These are phyloP conservation scores for Candida jianshihensis DNA, from an alignment of 805 yeast genomes.

Conservation along the genomic window DNA sequence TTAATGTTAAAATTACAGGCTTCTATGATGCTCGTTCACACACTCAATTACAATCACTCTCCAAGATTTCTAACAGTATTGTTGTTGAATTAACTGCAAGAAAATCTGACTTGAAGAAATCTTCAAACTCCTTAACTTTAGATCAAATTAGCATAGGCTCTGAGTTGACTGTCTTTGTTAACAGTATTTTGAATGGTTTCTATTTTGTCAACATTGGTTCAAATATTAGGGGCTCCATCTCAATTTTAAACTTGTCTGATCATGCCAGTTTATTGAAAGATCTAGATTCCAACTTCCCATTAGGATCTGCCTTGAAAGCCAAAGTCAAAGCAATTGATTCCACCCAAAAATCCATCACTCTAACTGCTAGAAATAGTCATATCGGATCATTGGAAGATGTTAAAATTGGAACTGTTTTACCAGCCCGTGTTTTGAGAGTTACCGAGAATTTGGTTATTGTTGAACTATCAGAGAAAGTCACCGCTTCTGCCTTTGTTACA, in stretches of 20 bases:
- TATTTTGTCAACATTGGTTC: conserved; percentile 71
- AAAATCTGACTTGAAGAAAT: conserved; percentile 30
- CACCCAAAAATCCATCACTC: conserved; percentile 42
- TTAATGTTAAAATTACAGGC: conserved; percentile 68
- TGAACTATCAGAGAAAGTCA: conserved; percentile 56
- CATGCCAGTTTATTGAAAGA: conserved; percentile 41
- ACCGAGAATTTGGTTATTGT: conserved; percentile 56
- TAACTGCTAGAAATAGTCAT: conserved; percentile 41
- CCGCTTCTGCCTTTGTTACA: conserved; percentile 62
- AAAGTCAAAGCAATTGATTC: conserved; percentile 46
- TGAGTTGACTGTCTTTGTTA: conserved; percentile 53
- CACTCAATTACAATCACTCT: conserved; percentile 59
- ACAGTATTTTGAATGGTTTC: conserved; percentile 51
- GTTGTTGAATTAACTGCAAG: conserved; percentile 61
- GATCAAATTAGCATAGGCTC: conserved; percentile 43
- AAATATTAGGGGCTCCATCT: conserved; percentile 54
- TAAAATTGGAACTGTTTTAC: conserved; percentile 45
- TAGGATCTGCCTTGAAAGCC: conserved; percentile 64
- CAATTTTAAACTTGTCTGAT: conserved; percentile 56
- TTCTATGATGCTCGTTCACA: conserved; percentile 66
- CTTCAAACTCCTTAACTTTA: conserved; percentile 26
- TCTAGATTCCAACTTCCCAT: conserved; percentile 52
- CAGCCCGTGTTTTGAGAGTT: conserved; percentile 57
- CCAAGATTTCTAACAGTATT: conserved; percentile 44
- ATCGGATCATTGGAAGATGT: conserved; percentile 42